These are phyloP conservation scores for Berberis thunbergii DNA, from an alignment of 164 flowering plant genomes.

Conservation along the genomic window DNA sequence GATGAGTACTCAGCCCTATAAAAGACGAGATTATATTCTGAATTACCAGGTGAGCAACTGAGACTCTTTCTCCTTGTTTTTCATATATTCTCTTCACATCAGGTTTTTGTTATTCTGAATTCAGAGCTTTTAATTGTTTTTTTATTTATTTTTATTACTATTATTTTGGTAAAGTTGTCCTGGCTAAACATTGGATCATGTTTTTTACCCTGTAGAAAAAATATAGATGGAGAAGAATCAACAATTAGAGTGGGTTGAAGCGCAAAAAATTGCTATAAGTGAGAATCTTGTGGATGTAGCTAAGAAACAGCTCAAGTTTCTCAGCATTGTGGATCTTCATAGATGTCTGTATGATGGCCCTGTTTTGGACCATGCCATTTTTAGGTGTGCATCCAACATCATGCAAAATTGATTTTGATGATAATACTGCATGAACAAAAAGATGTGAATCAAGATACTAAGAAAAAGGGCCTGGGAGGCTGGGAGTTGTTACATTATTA, in stretches of 20 bases:
- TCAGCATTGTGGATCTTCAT: conserved; percentile 52
- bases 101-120: too few species aligned
- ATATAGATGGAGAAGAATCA: conserved; percentile 37
- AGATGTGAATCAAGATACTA: background rate
- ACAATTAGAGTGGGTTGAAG: conserved; percentile 61
- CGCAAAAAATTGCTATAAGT: conserved; percentile 49
- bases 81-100: too few species aligned
- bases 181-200: too few species aligned
- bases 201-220: too few species aligned
- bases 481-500: background rate
- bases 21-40: too few species aligned
- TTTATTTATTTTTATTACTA: too few species aligned
- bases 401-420: too few species aligned
- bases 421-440: background rate
- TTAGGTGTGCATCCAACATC: conserved; percentile 25
- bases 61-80: too few species aligned
- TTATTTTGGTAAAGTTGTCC: too few species aligned
- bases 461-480: background rate
- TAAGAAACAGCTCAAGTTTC: conserved; percentile 51
- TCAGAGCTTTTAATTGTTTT: too few species aligned
- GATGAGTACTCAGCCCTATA: too few species aligned
- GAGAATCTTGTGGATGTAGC: conserved; percentile 49
- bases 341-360: conserved; percentile 69
- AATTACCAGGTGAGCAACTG: too few species aligned
- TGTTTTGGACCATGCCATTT: conserved; percentile 48